These are phyloP conservation scores for Calonectria pseudoturangicola DNA, from an alignment of 2,329 filamentous ascomycete genomes.

Conservation along the genomic window DNA sequence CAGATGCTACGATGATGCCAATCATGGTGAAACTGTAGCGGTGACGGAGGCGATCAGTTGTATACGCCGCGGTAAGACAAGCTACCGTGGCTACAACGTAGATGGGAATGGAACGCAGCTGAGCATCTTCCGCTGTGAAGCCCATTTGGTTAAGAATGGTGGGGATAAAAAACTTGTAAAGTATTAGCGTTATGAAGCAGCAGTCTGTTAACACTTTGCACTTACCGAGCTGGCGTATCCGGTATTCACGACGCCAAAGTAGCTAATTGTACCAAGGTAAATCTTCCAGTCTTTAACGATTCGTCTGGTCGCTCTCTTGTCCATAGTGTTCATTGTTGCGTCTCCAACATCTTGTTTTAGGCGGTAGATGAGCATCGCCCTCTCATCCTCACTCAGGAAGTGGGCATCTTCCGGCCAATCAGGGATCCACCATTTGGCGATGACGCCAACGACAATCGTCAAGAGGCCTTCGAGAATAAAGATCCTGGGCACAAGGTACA, in stretches of 20 bases:
- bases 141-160: constrained; percentile 21
- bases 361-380: background rate
- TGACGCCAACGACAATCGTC: constrained; percentile 1
- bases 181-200: background rate
- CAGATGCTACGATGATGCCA: background rate
- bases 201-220: background rate
- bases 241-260: constrained; percentile 19
- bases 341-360: constrained; percentile 5
- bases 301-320: background rate
- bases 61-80: background rate
- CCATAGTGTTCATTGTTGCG: background rate
- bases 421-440: constrained; percentile 15
- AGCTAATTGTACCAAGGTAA: constrained; percentile 5
- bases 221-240: constrained; percentile 11
- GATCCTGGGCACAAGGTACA: background rate
- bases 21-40: constrained; percentile 6
- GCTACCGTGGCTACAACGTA: background rate
- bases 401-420: background rate
- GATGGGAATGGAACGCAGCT: background rate
- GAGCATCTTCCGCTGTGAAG: background rate
- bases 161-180: constrained; percentile 1
- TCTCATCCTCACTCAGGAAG: background rate
- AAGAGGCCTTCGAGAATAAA: constrained; percentile 16
- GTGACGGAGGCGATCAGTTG: background rate
- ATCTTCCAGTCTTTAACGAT: constrained; percentile 10